Evolutionary conservation across 768 basidiomycete species (phyloP), one percentile per base, ranked within the genome.

Genomic region (Lyophyllum decastes): DNA sequence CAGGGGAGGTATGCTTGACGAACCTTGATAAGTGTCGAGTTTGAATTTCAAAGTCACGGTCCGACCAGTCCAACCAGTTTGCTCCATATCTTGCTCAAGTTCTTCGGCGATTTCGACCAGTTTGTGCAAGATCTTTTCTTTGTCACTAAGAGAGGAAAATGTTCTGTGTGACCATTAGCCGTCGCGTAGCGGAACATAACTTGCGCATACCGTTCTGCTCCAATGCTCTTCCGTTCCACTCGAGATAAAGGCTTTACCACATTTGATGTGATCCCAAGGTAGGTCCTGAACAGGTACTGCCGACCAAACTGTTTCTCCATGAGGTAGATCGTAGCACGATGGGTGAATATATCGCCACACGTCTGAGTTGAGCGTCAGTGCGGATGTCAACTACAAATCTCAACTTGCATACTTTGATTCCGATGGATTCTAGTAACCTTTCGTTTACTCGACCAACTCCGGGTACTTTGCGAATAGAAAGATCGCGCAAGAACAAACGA

Each of bases 31-130:
- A 0, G 88, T 94, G 67, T 95, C 89, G 33, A 93, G 81, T 75
- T 99, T 99, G 70, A 88, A 95, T 70, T 96, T 97, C 49, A 98
- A 79, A 0, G 93, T 96, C 30, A 98, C 80, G 0, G 94, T 97
- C 62, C 88, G 85, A 8, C 94, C 96, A 7, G 86, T 82, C 87
- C 94, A 99, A 27, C 91, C 88, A 45, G 80, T 79, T n/a, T 80
- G 71, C 25, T 78, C 74, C 84, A 98, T 87, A 67, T 97, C 95
- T 43, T 81, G 79, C 66, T 86, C 90, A 12, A 99, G 83, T 64
- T 94, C 90, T 1, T 80, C 82, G 0, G 94, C 89, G 34, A 97
- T 84, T 54, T 92, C 86, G 22, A 91, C 83, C 0, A 99, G 81
- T 68, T 91, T 94, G 14, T 80, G 74, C 30, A 95, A 67, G 17